Evolutionary conservation across 1,284 basidiomycete genomes (phyloP).

Genomic region (Ustilago trichophora): DNA sequence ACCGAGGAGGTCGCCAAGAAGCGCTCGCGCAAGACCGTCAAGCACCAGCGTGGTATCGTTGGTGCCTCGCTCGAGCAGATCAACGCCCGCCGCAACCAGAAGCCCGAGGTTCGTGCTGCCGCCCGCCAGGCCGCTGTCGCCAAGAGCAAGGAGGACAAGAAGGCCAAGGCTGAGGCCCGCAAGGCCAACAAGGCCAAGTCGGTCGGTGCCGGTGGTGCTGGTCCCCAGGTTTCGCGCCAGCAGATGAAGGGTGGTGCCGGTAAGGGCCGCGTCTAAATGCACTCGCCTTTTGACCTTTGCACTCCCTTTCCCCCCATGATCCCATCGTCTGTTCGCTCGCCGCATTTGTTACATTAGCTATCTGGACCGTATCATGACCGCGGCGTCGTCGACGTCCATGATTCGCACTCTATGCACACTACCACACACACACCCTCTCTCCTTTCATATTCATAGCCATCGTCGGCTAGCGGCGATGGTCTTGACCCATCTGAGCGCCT

Average conservation of each 20-base stretch:
- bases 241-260: slow-evolving; percentile 83
- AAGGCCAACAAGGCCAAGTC: slow-evolving; percentile 72
- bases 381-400: slow-evolving; percentile 3
- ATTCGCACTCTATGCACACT: slow-evolving; percentile 24
- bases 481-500: slow-evolving; percentile 3
- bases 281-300: background rate
- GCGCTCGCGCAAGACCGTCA: slow-evolving; percentile 94
- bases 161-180: slow-evolving; percentile 69
- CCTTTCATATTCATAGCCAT: background rate
- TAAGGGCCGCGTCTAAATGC: slow-evolving; percentile 58
- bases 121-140: slow-evolving; percentile 87
- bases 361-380: slow-evolving; percentile 21
- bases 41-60: slow-evolving; percentile 97
- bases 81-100: slow-evolving; percentile 79
- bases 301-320: background rate
- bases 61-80: slow-evolving; percentile 93
- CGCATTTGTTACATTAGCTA: slow-evolving; percentile 45
- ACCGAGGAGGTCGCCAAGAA: slow-evolving; percentile 99
- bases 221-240: slow-evolving; percentile 92
- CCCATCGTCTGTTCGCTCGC: slow-evolving; percentile 1
- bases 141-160: slow-evolving; percentile 90
- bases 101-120: slow-evolving; percentile 82
- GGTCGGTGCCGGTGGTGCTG: slow-evolving; percentile 66
- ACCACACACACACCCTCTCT: slow-evolving; percentile 9
- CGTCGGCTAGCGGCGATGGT: slow-evolving; percentile 4